Evolutionary conservation across 2,329 filamentous ascomycete genomes (phyloP).

Genomic region (Apiospora koreana): DNA sequence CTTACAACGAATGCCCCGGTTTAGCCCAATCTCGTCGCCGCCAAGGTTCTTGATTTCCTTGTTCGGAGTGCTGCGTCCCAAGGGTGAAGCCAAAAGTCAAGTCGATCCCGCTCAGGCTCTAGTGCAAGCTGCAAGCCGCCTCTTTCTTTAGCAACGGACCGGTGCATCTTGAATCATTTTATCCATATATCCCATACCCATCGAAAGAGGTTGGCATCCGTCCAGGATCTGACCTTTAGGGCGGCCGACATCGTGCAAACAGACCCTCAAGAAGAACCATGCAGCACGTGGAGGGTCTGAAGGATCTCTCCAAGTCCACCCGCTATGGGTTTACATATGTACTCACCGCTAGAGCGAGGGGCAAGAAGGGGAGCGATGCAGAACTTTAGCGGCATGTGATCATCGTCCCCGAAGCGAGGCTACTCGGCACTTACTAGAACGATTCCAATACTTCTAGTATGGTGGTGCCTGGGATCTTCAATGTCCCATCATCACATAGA

Average conservation of each 20-base stretch:
- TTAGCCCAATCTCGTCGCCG: slow-evolving; percentile 1
- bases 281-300: neutral
- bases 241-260: neutral
- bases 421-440: neutral
- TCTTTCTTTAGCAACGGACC: slow-evolving; percentile 1
- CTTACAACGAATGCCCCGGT: neutral
- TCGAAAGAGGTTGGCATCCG: neutral
- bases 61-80: neutral
- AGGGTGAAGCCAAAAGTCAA: neutral
- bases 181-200: neutral
- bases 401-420: neutral
- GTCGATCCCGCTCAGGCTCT: neutral
- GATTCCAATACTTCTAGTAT: neutral
- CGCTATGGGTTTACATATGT: neutral
- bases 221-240: neutral
- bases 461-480: neutral
- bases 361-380: neutral
- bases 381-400: neutral
- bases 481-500: neutral
- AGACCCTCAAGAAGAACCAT: neutral
- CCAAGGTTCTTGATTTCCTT: slow-evolving; percentile 1
- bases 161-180: neutral
- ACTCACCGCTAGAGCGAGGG: slow-evolving; percentile 5
- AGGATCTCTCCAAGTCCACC: neutral
- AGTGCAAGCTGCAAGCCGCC: slow-evolving; percentile 2